Base-by-base conservation (phyloP, 371 early-diverging fungal genomes). In the Actinomucor elegans region DNA sequence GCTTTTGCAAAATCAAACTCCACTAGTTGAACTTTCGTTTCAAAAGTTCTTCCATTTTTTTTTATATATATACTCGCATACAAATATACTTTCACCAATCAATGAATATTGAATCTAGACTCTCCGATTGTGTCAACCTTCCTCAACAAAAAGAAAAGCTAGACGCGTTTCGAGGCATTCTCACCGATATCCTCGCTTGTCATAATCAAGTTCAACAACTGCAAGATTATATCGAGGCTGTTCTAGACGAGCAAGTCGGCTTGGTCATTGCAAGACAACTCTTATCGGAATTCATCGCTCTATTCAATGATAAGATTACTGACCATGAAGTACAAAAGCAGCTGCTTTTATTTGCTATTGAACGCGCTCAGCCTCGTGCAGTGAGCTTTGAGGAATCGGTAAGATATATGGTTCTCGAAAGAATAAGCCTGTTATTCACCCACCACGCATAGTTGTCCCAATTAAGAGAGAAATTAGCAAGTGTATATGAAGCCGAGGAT, bases 321-420 rank as follows among this genome's bases (percentile, higher is more conserved):
- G 71, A 70, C 33, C 57, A 61, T 5, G 74, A 75, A 12, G 55
- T 65, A 7, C 72, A 81, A 65, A 81, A 80, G 46, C 65, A 70
- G n/a, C 62, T 84, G 9, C 66, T 83, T 23, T 57, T 68, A 10
- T 83, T 71, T 67, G 80, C 81, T 14, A 75, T 87, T 40, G 80
- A 81, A 0, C 75, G 68, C 36, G 77, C 87, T 18, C 81, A 86
- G 50, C 69, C 80, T 9, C 73, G 94, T 41, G 77, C 84, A 12
- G 92, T 92, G n/a, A 88, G 90, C 28, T 93, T 91, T 70, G 94
- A 93, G 64, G 94, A 93, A 61, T 90, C 89, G 77, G 93, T 89
- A 68, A 49, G 59, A 17, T 31, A 5, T 21, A 11, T 31, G 14
- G 15, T 24, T 33, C 15, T 2, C 9, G 0, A 17, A 23, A 20